Evolutionary conservation across 768 basidiomycete species (phyloP), one percentile per base, ranked within the genome.

Genomic region (Pisolithus microcarpus): DNA sequence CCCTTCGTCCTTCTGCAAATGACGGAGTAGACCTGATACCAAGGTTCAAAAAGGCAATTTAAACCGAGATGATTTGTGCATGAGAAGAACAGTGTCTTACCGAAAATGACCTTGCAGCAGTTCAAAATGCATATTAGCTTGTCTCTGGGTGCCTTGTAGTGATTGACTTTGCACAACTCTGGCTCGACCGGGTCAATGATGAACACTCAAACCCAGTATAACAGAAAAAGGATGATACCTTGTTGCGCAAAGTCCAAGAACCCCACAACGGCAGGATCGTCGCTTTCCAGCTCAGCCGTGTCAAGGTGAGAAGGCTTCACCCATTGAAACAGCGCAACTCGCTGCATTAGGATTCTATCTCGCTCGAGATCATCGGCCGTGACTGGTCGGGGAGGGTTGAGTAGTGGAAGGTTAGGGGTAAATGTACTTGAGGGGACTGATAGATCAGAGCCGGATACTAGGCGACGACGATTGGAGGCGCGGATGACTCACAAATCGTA

Each of bases 31-130:
- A 42, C 94, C 93, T 96, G 60, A 26, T 0, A 40, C 39, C 53
- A 28, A 10, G 19, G 8, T 13, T 53, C 38, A 39, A 16, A 40
- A 39, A 30, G 19, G 44, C 43, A 21, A 48, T 46, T 19, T 44
- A 37, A 15, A 48, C 16, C 37, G 46, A 50, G 48, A 49, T 42
- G 44, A 47, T 4, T n/a, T 9, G 46, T 38, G 38, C 52, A 48
- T 49, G 48, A 56, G 48, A 58, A 34, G 56, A 58, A 36, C 56
- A 43, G 36, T 11, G 24, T 68, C 86, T 53, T 56, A 93, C 95
- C 96, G 61, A 96, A 98, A 59, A 99, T 98, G 67, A 99, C 92
- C 73, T 99, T 99, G 81, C 94, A 99, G 67, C 84, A 89, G 63
- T 99, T 99, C 46, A 98, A 71, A 37, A 98, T 87, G 67, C 96